Base-by-base conservation (phyloP, 352 stramenopile species). In the Phytophthora macrochlamydospora region DNA sequence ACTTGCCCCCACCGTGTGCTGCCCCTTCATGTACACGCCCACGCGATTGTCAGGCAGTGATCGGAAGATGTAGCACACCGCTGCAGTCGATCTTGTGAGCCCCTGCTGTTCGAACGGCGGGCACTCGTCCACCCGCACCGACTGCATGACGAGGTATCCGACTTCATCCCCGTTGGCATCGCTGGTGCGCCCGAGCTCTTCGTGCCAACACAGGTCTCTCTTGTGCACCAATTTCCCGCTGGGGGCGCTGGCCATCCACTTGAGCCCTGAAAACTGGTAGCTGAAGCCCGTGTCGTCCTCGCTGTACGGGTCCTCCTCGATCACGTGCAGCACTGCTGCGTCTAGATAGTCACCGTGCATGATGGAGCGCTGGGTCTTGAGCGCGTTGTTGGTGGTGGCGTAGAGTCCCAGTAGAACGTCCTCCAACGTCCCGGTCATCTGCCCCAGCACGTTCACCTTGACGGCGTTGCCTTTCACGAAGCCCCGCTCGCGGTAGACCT, bases 11-110 rank as follows among this genome's bases (percentile, higher is more conserved):
- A 89, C 75, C 1, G 57, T 49, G 59, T 89, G 79, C 45, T 76
- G 66, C 7, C 83, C 83, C 31, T 73, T 83, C 83, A 92, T 90
- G 54, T 87, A 92, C 29, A 92, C 76, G 18, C 67, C 66, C 35
- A 88, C 81, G 32, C 51, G 67, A n/a, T 73, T 77, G 45, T 88
- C 81, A 0, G 72, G 66, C 11, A 83, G 71, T 30, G 75, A 65
- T 3, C 76, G 79, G 62, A 89, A 92, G 51, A 86, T 67, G 71
- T 90, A 90, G 67, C 81, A 89, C n/a, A 87, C 79, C 1, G 76
- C 75, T 1, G 81, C 71, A 5, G 58, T 76, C 28, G 81, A 84
- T 28, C 83, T 76, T 50, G 77, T 83, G 48, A 88, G 68, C 9
- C 79, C 73, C 43, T 85, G 78, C 51, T 83, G 65, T 9, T 87